A percentile compares a stretch with the other conserved stretches of the same genome.
These are phyloP conservation scores for Serpula lacrymans DNA, from an alignment of 768 basidiomycete genomes.

Conservation along the genomic window DNA sequence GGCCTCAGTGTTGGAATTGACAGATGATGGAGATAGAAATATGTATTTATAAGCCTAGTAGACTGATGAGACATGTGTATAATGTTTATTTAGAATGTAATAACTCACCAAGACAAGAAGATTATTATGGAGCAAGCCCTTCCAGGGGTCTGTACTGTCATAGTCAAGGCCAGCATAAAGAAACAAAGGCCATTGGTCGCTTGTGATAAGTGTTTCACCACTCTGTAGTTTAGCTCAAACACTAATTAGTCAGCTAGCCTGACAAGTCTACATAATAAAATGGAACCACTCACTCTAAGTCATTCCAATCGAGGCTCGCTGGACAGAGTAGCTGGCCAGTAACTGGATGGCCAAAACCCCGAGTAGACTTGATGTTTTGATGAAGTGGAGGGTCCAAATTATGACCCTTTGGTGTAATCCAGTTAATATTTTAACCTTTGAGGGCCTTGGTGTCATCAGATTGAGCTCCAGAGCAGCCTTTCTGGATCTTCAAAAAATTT, in stretches of 20 bases:
- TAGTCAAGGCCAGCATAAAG: constrained; percentile 12
- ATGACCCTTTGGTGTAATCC: constrained; percentile 13
- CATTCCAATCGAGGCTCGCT: too few species aligned
- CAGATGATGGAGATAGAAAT: constrained; percentile 24
- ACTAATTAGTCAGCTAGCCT: neutral
- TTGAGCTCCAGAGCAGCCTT: constrained; percentile 14
- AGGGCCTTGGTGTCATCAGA: too few species aligned
- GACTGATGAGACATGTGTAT: neutral
- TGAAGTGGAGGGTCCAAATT: neutral
- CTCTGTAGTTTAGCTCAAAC: too few species aligned
- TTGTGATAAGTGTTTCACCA: constrained; percentile 11
- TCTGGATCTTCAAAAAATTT: constrained; percentile 19
- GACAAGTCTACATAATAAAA: too few species aligned
- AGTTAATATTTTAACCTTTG: constrained; percentile 15
- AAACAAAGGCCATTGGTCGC: constrained; percentile 21
- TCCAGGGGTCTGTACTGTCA: constrained; percentile 19
- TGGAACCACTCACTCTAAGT: too few species aligned
- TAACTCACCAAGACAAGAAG: constrained; percentile 16
- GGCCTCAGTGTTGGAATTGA: constrained; percentile 17
- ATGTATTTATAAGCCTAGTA: constrained; percentile 20
- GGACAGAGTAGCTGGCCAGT: too few species aligned
- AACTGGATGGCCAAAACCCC: too few species aligned
- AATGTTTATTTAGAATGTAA: neutral
- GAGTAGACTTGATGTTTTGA: too few species aligned
- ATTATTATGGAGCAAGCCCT: constrained; percentile 15